phyloP scores from a whole-genome alignment of 1,284 basidiomycete genomes.

The Uromyces viciae-fabae region DNA sequence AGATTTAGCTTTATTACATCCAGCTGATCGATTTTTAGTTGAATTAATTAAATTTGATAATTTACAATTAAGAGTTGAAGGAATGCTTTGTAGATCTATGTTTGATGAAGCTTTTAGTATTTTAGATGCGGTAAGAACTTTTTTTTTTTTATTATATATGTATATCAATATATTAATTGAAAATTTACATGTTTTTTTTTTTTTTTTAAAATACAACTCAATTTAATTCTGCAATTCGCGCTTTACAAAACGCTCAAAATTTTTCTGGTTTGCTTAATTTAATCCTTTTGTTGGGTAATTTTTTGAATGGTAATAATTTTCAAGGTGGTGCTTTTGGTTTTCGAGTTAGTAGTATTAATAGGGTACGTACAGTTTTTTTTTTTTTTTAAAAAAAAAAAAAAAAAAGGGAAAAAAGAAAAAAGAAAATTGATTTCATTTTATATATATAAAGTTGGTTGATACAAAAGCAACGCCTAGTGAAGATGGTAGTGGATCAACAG shows the following conservation, averaged over 20 bases:
- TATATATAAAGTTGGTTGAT: constrained; percentile 73
- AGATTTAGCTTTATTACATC: constrained; percentile 81
- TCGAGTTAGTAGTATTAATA: constrained; percentile 95
- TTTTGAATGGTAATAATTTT: constrained; percentile 93
- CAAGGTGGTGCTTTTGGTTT: constrained; percentile 98
- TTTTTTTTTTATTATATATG: too few relatives aligned
- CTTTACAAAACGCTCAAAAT: constrained; percentile 69
- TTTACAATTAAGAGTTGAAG: constrained; percentile 81
- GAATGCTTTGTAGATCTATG: constrained; percentile 83
- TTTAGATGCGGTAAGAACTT: constrained; percentile 57
- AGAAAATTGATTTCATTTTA: not conserved
- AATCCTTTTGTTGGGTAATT: constrained; percentile 92
- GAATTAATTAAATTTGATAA: constrained; percentile 93
- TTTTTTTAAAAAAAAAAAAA: not conserved
- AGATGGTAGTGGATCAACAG: constrained; percentile 31
- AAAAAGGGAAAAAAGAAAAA: too few relatives aligned
- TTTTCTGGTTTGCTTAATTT: constrained; percentile 84
- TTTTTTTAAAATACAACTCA: constrained; percentile 67
- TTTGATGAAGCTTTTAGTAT: constrained; percentile 78
- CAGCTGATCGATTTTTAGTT: constrained; percentile 93
- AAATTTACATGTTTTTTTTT: not conserved
- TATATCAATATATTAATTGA: too few relatives aligned
- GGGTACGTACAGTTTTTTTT: constrained; percentile 59
- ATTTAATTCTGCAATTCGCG: constrained; percentile 71
- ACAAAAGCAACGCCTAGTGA: constrained; percentile 68